Conservation (phyloP, 257 asterid genomes). For the Plectranthus barbatus region DNA sequence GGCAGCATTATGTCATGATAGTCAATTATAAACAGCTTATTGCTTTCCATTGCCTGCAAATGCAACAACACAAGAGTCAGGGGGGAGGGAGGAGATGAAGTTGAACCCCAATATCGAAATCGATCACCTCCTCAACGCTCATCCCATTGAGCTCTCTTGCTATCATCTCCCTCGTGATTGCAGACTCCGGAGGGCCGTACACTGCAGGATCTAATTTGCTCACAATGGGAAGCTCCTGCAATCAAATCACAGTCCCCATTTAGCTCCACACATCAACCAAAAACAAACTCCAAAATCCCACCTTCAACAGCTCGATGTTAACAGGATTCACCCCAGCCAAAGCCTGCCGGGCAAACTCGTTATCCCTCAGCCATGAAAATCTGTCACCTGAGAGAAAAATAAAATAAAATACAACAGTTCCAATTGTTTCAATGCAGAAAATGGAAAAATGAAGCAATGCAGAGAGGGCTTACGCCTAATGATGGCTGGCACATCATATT, state of each 20-base stretch:
- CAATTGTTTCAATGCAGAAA: no score
- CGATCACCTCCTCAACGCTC: conserved; percentile 57
- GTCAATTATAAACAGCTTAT: conserved; percentile 64
- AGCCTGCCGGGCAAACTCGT: conserved; percentile 81
- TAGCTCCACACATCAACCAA: neutral
- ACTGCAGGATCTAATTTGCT: conserved; percentile 72
- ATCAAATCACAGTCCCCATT: neutral
- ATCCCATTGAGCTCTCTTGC: conserved; percentile 59
- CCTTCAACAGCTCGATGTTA: conserved; percentile 65
- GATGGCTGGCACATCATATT: conserved; percentile 74
- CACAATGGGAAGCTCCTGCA: conserved; percentile 71
- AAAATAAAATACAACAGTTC: neutral
- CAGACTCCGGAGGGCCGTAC: conserved; percentile 76
- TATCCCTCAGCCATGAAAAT: conserved; percentile 77
- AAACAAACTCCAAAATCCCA: conserved; percentile 12
- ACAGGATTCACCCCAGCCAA: conserved; percentile 87
- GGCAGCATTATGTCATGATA: conserved; percentile 77
- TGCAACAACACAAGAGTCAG: neutral
- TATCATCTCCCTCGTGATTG: conserved; percentile 57
- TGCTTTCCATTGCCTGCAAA: conserved; percentile 55
- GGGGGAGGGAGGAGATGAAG: neutral
- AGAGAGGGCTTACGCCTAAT: conserved; percentile 43
- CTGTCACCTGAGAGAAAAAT: conserved; percentile 55
- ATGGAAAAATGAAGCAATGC: no score
- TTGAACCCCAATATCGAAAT: neutral